Evolutionary conservation across 2,329 filamentous ascomycete genomes (phyloP).

Genomic region (Penicillium crustosum): DNA sequence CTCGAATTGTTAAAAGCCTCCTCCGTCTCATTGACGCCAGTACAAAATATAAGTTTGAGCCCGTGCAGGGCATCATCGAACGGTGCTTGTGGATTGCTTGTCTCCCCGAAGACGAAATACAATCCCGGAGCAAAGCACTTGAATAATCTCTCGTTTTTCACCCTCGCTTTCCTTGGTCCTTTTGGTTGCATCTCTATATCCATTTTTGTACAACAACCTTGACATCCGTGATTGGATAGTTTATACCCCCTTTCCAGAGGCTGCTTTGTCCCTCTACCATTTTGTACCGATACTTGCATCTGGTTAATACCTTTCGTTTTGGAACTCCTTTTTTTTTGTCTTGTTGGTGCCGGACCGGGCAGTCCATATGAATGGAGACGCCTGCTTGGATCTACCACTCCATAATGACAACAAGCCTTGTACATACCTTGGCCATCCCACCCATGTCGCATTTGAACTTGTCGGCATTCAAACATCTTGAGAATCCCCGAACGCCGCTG

Average conservation of each 20-base stretch:
- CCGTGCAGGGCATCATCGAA: slow-evolving; percentile 59
- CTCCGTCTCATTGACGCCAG: slow-evolving; percentile 64
- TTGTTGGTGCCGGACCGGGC: background rate
- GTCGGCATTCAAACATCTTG: background rate
- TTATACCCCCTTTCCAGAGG: slow-evolving; percentile 21
- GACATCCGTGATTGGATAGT: slow-evolving; percentile 20
- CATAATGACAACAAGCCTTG: background rate
- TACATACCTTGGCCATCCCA: background rate
- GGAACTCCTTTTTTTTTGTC: slow-evolving; percentile 1
- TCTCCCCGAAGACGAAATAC: slow-evolving; percentile 59
- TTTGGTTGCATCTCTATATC: slow-evolving; percentile 10
- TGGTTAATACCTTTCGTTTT: slow-evolving; percentile 16
- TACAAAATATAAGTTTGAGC: slow-evolving; percentile 60
- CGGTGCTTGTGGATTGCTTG: slow-evolving; percentile 65
- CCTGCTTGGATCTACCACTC: background rate
- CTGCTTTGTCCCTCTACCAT: slow-evolving; percentile 9
- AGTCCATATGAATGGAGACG: background rate
- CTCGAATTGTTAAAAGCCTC: slow-evolving; percentile 63
- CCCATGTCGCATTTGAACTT: background rate
- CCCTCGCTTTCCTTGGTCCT: background rate
- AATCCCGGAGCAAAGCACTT: slow-evolving; percentile 45
- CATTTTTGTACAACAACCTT: slow-evolving; percentile 12
- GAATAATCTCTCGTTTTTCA: slow-evolving; percentile 30
- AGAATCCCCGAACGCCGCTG: background rate
- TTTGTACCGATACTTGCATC: slow-evolving; percentile 20